Conservation (phyloP, 805 yeast species). For the Lachancea sp. region DNA sequence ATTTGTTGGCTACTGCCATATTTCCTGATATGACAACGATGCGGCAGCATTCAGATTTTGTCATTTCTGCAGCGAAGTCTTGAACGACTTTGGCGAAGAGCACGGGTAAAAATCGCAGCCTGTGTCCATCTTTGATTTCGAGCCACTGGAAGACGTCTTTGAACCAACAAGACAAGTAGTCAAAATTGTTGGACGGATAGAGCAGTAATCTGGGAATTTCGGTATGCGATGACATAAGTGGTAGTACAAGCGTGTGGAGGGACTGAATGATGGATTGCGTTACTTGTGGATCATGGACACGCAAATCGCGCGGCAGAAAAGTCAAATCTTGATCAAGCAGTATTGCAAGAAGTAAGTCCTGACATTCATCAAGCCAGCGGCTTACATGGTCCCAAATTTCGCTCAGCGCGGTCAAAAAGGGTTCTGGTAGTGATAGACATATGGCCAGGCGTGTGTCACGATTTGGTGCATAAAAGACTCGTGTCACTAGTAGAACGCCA, state of each 20-base stretch:
- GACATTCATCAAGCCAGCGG: conserved; percentile 28
- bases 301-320: conserved; percentile 15
- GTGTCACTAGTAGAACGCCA: conserved; percentile 30
- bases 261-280: conserved; percentile 21
- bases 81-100: conserved; percentile 25
- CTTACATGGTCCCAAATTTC: conserved; percentile 32
- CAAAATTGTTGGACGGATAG: conserved; percentile 27
- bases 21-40: conserved; percentile 54
- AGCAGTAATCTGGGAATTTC: conserved; percentile 35
- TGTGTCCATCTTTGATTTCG: conserved; percentile 39
- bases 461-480: conserved; percentile 26
- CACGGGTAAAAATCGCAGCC: conserved; percentile 24
- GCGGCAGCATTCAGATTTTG: conserved; percentile 36
- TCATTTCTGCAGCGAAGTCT: conserved; percentile 19
- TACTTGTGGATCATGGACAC: conserved; percentile 16
- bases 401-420: conserved; percentile 25
- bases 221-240: conserved; percentile 26
- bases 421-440: conserved; percentile 28
- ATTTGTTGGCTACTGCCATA: conserved; percentile 53
- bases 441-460: conserved; percentile 29
- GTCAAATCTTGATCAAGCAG: conserved; percentile 3
- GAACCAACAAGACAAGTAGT: conserved; percentile 35
- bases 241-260: conserved; percentile 28
- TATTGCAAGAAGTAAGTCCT: conserved; percentile 19
- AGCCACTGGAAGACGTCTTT: conserved; percentile 37